Evolutionary conservation across 768 basidiomycete species (phyloP), one percentile per base, ranked within the genome.

Genomic region (Tephrocybe sp.): DNA sequence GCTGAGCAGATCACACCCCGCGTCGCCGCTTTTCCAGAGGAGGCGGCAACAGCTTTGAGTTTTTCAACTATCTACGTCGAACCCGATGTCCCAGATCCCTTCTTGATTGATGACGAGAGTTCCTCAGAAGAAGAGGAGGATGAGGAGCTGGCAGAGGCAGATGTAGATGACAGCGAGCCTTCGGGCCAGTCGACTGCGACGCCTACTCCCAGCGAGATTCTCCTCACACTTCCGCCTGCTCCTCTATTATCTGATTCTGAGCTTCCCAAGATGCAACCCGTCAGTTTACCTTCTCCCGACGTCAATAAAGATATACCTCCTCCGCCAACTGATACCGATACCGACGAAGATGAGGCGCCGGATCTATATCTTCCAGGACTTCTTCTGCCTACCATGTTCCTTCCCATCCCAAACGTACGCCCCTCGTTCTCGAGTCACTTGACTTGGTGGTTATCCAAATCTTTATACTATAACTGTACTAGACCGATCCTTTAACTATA

Each of bases 391-490:
- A 86, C 83, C 28, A 86, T 92, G 85, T 93, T 93, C 65, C 71
- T 92, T 41, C 90, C 90, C n/a, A 87, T 92, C 37, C 90, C 91
- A 45, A 90, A 90, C 73, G 90, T 93, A 78, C 82, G 88, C 81
- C 71, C 60, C 58, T 70, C 70, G 44, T 68, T 80, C 55, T 79
- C 76, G 40, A 72, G 67, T 17, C 68, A 74, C 52, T 72, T 87
- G 39, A 74, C 77, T 10, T 87, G 83, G 82, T 86, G 80, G 83
- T 67, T 88, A 64, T 75, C 64, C 66, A 73, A 70, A 70, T 62
- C 72, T 69, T 66, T 72, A 66, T 77, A 73, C 64, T 64, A 68
- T 70, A 74, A 60, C 38, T 70, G 64, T 71, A 71, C 64, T 77
- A 93, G 90, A 91, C 88, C 51, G 91, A 93, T 71, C 87, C 90